phyloP scores from a whole-genome alignment of 2,329 filamentous ascomycete species.

The Pleoardoris graminearum region DNA sequence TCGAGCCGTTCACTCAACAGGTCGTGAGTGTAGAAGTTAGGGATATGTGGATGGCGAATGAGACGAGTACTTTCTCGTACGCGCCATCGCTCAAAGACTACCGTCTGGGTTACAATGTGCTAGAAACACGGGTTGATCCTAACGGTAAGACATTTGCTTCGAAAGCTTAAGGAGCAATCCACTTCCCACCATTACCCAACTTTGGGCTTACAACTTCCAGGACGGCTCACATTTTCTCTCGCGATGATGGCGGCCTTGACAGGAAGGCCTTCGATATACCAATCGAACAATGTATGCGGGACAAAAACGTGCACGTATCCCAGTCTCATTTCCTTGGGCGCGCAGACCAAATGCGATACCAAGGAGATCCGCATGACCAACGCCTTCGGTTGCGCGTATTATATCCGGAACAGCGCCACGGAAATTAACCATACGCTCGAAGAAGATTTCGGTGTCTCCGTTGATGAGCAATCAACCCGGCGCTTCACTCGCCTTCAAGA shows the following conservation, averaged over 20 bases:
- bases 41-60: neutral
- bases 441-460: neutral
- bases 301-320: neutral
- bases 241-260: neutral
- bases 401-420: neutral
- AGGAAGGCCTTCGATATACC: neutral
- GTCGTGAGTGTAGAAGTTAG: conserved; percentile 8
- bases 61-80: neutral
- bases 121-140: neutral
- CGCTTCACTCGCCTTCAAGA: neutral
- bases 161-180: neutral
- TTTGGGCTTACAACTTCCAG: neutral
- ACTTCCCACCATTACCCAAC: neutral
- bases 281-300: neutral
- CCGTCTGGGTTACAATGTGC: neutral
- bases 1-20: conserved; percentile 37
- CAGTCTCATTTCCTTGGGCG: neutral
- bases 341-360: neutral
- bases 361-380: neutral
- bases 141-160: neutral
- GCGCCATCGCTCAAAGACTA: neutral
- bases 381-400: neutral
- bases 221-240: neutral
- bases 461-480: neutral
- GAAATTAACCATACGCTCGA: neutral